A percentile compares a stretch with the other conserved stretches of the same genome.
These are phyloP conservation scores for Euphrasia arctica DNA, from an alignment of 305 asterid species.

Conservation along the genomic window DNA sequence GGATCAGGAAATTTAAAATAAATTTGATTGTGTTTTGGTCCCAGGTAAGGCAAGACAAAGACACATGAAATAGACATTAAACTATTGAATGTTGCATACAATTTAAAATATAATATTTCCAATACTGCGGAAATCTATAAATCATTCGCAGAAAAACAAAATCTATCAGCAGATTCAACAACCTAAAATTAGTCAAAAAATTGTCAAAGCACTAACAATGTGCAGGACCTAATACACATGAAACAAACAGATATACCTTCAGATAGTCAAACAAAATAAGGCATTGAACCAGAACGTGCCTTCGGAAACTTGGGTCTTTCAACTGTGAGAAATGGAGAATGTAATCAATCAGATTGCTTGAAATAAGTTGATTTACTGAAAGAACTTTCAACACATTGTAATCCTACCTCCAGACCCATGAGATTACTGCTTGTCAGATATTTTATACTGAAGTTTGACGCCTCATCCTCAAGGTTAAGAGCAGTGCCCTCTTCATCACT, in stretches of 20 bases:
- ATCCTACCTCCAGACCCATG: slow-evolving; percentile 90
- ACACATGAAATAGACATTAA: slow-evolving; percentile 21
- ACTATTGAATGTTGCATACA: slow-evolving; percentile 17
- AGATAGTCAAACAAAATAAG: slow-evolving; percentile 89
- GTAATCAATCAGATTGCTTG: slow-evolving; percentile 24
- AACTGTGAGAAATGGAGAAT: slow-evolving; percentile 49
- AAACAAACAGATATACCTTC: slow-evolving; percentile 54
- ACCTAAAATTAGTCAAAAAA: slow-evolving; percentile 14
- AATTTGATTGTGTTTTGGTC: no score
- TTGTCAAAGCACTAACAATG: neutral
- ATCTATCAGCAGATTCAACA: slow-evolving; percentile 17
- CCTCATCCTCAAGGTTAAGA: slow-evolving; percentile 80
- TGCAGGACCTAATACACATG: neutral
- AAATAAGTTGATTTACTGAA: slow-evolving; percentile 20
- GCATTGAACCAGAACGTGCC: slow-evolving; percentile 91
- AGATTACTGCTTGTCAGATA: slow-evolving; percentile 95
- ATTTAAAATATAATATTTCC: slow-evolving; percentile 18
- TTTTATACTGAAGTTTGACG: slow-evolving; percentile 87
- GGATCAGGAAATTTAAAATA: slow-evolving; percentile 5
- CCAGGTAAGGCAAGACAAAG: slow-evolving; percentile 22
- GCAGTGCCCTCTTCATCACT: slow-evolving; percentile 88
- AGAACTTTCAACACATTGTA: slow-evolving; percentile 15
- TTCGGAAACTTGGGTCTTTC: slow-evolving; percentile 96
- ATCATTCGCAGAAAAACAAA: no score
- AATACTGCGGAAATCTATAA: slow-evolving; percentile 18